phyloP scores from a whole-genome alignment of 805 yeast genomes.

The Yamadazyma sp. region DNA sequence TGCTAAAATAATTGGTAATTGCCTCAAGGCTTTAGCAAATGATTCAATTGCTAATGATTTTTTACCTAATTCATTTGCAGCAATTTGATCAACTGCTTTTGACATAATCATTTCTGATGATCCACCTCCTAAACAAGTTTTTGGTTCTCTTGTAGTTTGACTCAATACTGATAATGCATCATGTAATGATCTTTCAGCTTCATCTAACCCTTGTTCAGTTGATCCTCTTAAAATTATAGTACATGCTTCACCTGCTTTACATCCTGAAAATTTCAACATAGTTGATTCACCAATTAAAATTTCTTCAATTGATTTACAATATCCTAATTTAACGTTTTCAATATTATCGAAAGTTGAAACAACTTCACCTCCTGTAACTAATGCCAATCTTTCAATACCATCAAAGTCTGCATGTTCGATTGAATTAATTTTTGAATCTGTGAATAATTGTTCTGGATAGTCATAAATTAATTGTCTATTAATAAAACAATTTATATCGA shows the following conservation, averaged over 20 bases:
- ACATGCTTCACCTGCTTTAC: slow-evolving; percentile 93
- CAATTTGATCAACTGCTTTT: slow-evolving; percentile 89
- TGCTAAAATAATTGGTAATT: slow-evolving; percentile 90
- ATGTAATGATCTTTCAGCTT: slow-evolving; percentile 59
- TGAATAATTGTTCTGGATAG: slow-evolving; percentile 93
- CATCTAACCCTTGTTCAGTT: slow-evolving; percentile 45
- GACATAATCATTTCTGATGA: slow-evolving; percentile 91
- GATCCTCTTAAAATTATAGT: slow-evolving; percentile 81
- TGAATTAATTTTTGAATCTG: slow-evolving; percentile 83
- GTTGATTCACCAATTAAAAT: slow-evolving; percentile 89
- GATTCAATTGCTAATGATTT: slow-evolving; percentile 92
- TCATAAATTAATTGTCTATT: slow-evolving; percentile 96
- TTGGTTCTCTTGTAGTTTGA: slow-evolving; percentile 89
- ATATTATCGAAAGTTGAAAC: slow-evolving; percentile 95
- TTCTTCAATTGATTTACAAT: slow-evolving; percentile 88
- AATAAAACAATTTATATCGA: slow-evolving; percentile 84
- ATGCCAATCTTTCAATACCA: slow-evolving; percentile 93
- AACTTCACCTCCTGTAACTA: slow-evolving; percentile 98
- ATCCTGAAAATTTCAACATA: slow-evolving; percentile 92
- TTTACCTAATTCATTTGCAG: slow-evolving; percentile 90
- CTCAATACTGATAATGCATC: slow-evolving; percentile 95
- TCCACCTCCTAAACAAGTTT: slow-evolving; percentile 93
- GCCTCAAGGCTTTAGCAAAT: slow-evolving; percentile 90
- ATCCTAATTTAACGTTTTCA: slow-evolving; percentile 78
- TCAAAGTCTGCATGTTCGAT: slow-evolving; percentile 98